Percentiles rank a stretch among this genome's conserved stretches.
Evolutionary conservation across 106 monocot genomes (phyloP).

Genomic region (Acorus gramineus): DNA sequence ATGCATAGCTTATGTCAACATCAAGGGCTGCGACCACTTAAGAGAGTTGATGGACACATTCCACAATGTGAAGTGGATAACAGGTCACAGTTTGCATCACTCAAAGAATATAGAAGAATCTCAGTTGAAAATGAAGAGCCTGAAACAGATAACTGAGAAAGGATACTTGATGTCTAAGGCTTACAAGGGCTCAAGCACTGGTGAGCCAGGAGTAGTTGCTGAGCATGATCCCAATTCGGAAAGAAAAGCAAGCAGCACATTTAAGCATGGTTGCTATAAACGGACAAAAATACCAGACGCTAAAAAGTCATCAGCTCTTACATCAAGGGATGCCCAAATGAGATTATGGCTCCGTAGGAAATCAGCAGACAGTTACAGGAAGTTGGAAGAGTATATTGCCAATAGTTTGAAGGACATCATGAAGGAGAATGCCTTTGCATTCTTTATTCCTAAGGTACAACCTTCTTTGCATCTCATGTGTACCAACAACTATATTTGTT

Average conservation of each 20-base stretch:
- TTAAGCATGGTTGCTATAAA: constrained; percentile 76
- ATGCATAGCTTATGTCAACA: constrained; percentile 46
- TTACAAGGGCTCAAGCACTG: constrained; percentile 23
- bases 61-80: constrained; percentile 66
- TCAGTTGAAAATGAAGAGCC: constrained; percentile 55
- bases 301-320: constrained; percentile 53
- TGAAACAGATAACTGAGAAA: constrained; percentile 59
- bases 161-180: constrained; percentile 21
- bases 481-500: background rate
- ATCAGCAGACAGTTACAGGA: constrained; percentile 65
- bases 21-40: constrained; percentile 80
- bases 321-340: constrained; percentile 84
- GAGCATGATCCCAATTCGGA: constrained; percentile 15
- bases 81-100: constrained; percentile 13
- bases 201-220: constrained; percentile 16
- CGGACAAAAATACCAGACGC: constrained; percentile 66
- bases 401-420: constrained; percentile 77
- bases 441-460: constrained; percentile 71
- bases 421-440: constrained; percentile 71
- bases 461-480: background rate
- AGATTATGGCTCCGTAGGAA: constrained; percentile 76
- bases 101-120: constrained; percentile 39
- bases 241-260: constrained; percentile 31
- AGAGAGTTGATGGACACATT: constrained; percentile 45
- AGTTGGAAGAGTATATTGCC: constrained; percentile 68